Base-by-base conservation (phyloP, 192 early-diverging fungal genomes). In the Pilaira anomala region DNA sequence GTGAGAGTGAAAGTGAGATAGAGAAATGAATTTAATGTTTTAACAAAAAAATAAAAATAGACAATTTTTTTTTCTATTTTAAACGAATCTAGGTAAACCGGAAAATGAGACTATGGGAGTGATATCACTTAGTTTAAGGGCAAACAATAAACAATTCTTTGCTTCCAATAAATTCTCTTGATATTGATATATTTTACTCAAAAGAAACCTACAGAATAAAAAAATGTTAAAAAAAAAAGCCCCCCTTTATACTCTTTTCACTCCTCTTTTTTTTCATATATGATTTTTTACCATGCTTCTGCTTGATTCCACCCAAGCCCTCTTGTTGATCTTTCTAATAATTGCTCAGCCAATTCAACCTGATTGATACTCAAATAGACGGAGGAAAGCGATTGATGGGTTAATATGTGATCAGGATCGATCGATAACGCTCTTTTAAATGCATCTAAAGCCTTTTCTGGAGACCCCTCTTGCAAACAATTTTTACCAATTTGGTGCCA, bases 111-210 rank as follows among this genome's bases (percentile, higher is more conserved):
- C 65, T 18, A 79, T 68, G 9, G 82, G 82, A 0, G 69, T 74
- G 9, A 78, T 69, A 5, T 67, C 69, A 45, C 82, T 82, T 0
- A 83, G 65, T 44, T 83, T 74, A 2, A 83, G 67, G 18, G 84
- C 84, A 59, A 76, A 83, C 75, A 78, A 75, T 18, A 85, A 61
- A 53, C 77, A 83, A 13, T 83, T 75, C 19, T 83, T 85, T 2
- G 84, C 75, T 24, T 71, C 69, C 7, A 74, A 61, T 44, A 79
- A 50, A 16, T 77, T 73, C 41, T 70, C 67, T 33, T 78, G 68
- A 16, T 52, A 50, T 59, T 79, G 61, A 67, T 69, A 77, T 29
- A 77, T 67, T 55, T 77, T 78, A 44, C 79, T 78, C 6, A 78
- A 50, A 36, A 77, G 73, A 26, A 72, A 77, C 73, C 69, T 75